A percentile compares a stretch with the other conserved stretches of the same genome.
phyloP scores from a whole-genome alignment of 805 yeast genomes.

The Wickerhamiella spandovensis region DNA sequence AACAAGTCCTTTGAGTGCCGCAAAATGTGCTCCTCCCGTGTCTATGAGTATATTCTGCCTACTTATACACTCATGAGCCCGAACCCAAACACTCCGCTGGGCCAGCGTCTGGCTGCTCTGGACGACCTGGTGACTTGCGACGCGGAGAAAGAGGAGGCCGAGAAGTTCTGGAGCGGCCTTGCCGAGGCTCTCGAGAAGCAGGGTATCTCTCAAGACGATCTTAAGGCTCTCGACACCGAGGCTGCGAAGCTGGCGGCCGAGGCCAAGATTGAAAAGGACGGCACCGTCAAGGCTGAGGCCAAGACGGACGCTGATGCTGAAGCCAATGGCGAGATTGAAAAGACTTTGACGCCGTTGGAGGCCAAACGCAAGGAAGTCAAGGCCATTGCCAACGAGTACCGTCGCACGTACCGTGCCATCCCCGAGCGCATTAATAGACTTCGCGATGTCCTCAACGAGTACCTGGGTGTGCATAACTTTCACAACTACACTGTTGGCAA shows the following conservation, averaged over 20 bases:
- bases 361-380: conserved; percentile 35
- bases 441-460: conserved; percentile 55
- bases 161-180: conserved; percentile 55
- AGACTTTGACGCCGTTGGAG: neutral
- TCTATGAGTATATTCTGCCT: conserved; percentile 88
- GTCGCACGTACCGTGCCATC: conserved; percentile 59
- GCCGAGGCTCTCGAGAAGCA: conserved; percentile 25
- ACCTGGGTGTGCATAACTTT: conserved; percentile 84
- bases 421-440: conserved; percentile 47
- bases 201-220: conserved; percentile 29
- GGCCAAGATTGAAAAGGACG: conserved; percentile 14
- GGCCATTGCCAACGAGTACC: conserved; percentile 47
- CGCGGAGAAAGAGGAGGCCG: conserved; percentile 54
- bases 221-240: conserved; percentile 2
- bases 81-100: conserved; percentile 59
- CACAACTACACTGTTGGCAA: conserved; percentile 82
- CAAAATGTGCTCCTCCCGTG: conserved; percentile 88
- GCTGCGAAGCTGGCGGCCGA: conserved; percentile 2
- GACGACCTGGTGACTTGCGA: conserved; percentile 43
- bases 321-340: conserved; percentile 30
- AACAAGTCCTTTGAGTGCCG: conserved; percentile 90
- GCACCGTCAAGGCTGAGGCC: conserved; percentile 3
- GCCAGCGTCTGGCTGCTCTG: conserved; percentile 44
- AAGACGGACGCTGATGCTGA: conserved; percentile 4
- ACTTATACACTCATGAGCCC: conserved; percentile 86